Percentiles rank a stretch among this genome's conserved stretches.
phyloP scores from a whole-genome alignment of 176 grass and related monocot species.

The Stipa capillata region DNA sequence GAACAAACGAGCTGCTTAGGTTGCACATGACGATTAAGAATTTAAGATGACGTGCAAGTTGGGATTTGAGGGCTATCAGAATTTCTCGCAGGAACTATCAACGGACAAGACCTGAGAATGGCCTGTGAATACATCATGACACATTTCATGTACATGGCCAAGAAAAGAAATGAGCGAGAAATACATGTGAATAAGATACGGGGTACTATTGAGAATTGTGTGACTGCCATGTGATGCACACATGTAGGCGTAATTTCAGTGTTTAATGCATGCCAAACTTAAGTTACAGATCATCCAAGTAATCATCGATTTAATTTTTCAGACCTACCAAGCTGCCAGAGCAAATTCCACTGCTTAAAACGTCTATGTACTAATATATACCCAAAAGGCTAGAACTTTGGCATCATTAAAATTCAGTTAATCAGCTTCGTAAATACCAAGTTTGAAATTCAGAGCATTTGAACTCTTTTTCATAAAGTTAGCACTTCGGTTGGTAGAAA shows the following conservation, averaged over 20 bases:
- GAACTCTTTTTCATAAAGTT: not conserved
- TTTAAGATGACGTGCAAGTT: not conserved
- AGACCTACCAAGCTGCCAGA: not conserved
- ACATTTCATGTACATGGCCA: not conserved
- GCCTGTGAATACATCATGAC: not conserved
- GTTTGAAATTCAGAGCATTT: not conserved
- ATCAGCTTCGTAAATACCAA: not conserved
- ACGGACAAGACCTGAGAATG: not conserved
- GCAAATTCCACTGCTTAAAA: not conserved
- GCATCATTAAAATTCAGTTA: not conserved
- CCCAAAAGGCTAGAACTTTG: not conserved
- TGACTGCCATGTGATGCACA: not conserved
- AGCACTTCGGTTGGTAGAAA: constrained; percentile 16
- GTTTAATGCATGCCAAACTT: not conserved
- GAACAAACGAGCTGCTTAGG: not conserved
- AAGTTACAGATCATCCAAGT: not conserved
- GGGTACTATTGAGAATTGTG: not conserved
- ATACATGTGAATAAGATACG: not conserved
- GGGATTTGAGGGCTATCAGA: not conserved
- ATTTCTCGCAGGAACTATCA: not conserved
- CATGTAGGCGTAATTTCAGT: not conserved
- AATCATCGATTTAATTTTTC: not conserved
- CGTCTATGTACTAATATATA: not conserved
- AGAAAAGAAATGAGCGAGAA: constrained; percentile 6
- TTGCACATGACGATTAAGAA: too few relatives aligned